Evolutionary conservation across 306 rosid genomes (phyloP).

Genomic region (Cucurbita pepo): DNA sequence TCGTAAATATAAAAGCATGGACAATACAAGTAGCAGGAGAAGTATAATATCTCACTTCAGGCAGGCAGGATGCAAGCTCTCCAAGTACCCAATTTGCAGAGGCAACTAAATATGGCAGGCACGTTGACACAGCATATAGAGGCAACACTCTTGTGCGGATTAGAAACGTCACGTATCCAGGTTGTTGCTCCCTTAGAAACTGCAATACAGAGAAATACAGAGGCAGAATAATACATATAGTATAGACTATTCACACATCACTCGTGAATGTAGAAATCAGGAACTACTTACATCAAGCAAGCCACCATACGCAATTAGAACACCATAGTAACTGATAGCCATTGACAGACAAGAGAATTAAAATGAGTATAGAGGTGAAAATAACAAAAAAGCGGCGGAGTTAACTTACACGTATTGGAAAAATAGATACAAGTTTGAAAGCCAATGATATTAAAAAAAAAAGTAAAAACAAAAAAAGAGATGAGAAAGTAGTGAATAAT

Average conservation of each 20-base stretch:
- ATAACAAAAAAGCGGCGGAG: neutral
- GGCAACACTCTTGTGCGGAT: conserved; percentile 54
- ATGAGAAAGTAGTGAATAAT: neutral
- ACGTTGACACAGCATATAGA: conserved; percentile 27
- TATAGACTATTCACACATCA: neutral
- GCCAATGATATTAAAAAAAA: neutral
- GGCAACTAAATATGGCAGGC: conserved; percentile 54
- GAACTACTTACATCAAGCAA: conserved; percentile 53
- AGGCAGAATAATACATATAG: neutral
- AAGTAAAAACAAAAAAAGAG: neutral
- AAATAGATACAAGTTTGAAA: neutral
- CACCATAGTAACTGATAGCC: conserved; percentile 68
- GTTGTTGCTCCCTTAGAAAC: conserved; percentile 77
- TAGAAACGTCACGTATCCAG: conserved; percentile 33
- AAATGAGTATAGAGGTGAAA: neutral
- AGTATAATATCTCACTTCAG: conserved; percentile 39
- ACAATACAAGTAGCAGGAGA: conserved; percentile 11
- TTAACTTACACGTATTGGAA: neutral
- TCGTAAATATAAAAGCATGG: neutral
- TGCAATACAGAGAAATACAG: conserved; percentile 20
- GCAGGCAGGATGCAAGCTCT: conserved; percentile 72
- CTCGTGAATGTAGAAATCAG: conserved; percentile 9
- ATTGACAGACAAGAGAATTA: conserved; percentile 1
- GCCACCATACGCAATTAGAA: conserved; percentile 74
- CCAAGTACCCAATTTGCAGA: conserved; percentile 95